Conservation (phyloP, 148 eudicot species). For the Agrostemma githago region DNA sequence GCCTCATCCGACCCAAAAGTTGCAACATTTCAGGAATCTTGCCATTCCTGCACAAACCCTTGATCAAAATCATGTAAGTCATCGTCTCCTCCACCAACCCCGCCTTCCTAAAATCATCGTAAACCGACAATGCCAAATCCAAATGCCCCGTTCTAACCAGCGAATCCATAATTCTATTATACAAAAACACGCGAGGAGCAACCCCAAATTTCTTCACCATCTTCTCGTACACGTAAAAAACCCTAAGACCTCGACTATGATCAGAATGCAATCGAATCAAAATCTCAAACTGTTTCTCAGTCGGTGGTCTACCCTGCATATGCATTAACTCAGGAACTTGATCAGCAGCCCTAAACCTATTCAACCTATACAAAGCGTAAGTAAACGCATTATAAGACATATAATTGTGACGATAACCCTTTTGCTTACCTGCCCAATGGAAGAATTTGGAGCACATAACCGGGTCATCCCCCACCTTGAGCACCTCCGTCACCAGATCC, state of each 20-base stretch:
- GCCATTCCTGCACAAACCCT: constrained; percentile 80
- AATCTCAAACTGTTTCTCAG: constrained; percentile 90
- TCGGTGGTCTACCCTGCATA: constrained; percentile 81
- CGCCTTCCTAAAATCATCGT: constrained; percentile 66
- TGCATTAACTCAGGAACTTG: constrained; percentile 90
- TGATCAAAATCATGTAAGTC: constrained; percentile 78
- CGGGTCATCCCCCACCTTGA: constrained; percentile 64
- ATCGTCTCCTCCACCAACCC: constrained; percentile 71
- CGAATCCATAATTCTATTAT: constrained; percentile 81
- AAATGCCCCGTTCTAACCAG: constrained; percentile 69
- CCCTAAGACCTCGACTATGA: constrained; percentile 80
- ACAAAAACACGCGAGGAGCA: constrained; percentile 72
- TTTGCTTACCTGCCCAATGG: constrained; percentile 97
- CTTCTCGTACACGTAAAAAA: constrained; percentile 76
- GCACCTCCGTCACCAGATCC: constrained; percentile 69
- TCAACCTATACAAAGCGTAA: constrained; percentile 65
- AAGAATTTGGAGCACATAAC: constrained; percentile 66
- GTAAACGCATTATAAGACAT: constrained; percentile 81
- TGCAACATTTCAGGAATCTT: constrained; percentile 50
- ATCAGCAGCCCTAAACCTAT: constrained; percentile 79
- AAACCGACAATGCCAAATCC: constrained; percentile 77
- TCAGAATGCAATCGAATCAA: constrained; percentile 89
- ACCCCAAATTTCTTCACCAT: constrained; percentile 92
- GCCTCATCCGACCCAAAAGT: constrained; percentile 65
- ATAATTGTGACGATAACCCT: constrained; percentile 75